These are phyloP conservation scores for Astrocystis sublimbata DNA, from an alignment of 495 filamentous ascomycete species.

Conservation along the genomic window DNA sequence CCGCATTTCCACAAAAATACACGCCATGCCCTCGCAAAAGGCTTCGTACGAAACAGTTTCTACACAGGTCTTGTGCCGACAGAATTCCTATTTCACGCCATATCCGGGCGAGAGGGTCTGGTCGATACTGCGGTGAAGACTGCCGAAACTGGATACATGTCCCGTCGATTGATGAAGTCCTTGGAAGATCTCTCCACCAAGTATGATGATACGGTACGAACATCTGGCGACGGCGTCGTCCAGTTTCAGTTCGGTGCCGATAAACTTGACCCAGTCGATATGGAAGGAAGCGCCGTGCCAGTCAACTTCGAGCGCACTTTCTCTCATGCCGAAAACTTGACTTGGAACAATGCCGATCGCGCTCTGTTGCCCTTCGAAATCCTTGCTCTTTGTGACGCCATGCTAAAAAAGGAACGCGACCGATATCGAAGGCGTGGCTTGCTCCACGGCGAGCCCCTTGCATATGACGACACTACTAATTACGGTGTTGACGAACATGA, in stretches of 20 bases:
- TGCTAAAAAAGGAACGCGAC: constrained; percentile 64
- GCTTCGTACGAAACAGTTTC: constrained; percentile 96
- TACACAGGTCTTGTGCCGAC: constrained; percentile 87
- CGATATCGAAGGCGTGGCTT: constrained; percentile 62
- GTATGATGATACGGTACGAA: constrained; percentile 94
- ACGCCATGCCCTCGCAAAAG: constrained; percentile 87
- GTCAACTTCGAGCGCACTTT: constrained; percentile 93
- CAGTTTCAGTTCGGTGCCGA: constrained; percentile 98
- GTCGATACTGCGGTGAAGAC: constrained; percentile 99
- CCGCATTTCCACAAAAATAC: constrained; percentile 95
- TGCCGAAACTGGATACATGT: constrained; percentile 99
- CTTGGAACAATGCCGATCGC: constrained; percentile 72
- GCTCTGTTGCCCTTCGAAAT: constrained; percentile 77
- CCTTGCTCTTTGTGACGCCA: constrained; percentile 59
- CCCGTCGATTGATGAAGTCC: constrained; percentile 94
- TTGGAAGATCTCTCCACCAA: constrained; percentile 88
- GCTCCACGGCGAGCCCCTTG: constrained; percentile 50
- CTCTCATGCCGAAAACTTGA: constrained; percentile 77
- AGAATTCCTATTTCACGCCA: constrained; percentile 97
- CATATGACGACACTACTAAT: constrained; percentile 65
- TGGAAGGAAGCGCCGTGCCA: constrained; percentile 92
- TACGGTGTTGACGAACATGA: constrained; percentile 79
- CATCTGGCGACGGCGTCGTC: constrained; percentile 78
- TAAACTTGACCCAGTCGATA: constrained; percentile 90
- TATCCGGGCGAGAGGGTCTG: constrained; percentile 95